Conservation (phyloP, 2,329 filamentous ascomycete species). For the Trichothecium sympodiale region DNA sequence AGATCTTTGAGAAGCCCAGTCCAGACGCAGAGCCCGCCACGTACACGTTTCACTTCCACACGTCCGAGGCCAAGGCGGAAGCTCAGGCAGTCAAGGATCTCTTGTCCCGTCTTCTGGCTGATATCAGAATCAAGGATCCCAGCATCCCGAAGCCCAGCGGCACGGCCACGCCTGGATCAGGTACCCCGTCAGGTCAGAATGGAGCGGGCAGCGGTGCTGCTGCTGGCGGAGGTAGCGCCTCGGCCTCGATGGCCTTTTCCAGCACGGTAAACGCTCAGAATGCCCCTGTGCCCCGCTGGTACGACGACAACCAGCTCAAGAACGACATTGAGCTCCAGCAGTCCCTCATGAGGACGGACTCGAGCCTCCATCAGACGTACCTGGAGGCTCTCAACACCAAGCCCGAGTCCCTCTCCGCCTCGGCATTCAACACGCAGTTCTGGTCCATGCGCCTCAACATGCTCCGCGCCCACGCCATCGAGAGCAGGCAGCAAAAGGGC, state of each 20-base stretch:
- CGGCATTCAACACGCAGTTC: slow-evolving; percentile 82
- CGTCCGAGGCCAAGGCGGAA: slow-evolving; percentile 65
- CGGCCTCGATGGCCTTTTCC: slow-evolving; percentile 68
- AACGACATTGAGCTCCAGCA: slow-evolving; percentile 74
- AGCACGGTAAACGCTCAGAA: slow-evolving; percentile 47
- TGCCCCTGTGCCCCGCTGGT: slow-evolving; percentile 51
- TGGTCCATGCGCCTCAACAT: slow-evolving; percentile 85
- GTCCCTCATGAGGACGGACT: slow-evolving; percentile 74
- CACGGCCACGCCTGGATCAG: slow-evolving; percentile 13
- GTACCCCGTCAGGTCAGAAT: slow-evolving; percentile 15
- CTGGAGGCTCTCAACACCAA: slow-evolving; percentile 75
- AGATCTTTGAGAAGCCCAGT: slow-evolving; percentile 67
- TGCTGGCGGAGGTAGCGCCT: slow-evolving; percentile 29
- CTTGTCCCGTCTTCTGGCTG: slow-evolving; percentile 66
- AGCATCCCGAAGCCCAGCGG: slow-evolving; percentile 35
- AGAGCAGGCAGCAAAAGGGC: slow-evolving; percentile 74
- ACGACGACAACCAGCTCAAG: slow-evolving; percentile 71
- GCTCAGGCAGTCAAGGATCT: slow-evolving; percentile 77
- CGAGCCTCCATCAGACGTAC: slow-evolving; percentile 69
- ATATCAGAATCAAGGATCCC: slow-evolving; percentile 47
- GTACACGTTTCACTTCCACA: slow-evolving; percentile 86
- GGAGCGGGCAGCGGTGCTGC: slow-evolving; percentile 6
- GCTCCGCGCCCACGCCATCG: slow-evolving; percentile 81
- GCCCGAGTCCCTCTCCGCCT: slow-evolving; percentile 68
- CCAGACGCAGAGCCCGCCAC: slow-evolving; percentile 49